Base-by-base conservation (phyloP, 768 basidiomycete species). In the Kwoniella europaea region DNA sequence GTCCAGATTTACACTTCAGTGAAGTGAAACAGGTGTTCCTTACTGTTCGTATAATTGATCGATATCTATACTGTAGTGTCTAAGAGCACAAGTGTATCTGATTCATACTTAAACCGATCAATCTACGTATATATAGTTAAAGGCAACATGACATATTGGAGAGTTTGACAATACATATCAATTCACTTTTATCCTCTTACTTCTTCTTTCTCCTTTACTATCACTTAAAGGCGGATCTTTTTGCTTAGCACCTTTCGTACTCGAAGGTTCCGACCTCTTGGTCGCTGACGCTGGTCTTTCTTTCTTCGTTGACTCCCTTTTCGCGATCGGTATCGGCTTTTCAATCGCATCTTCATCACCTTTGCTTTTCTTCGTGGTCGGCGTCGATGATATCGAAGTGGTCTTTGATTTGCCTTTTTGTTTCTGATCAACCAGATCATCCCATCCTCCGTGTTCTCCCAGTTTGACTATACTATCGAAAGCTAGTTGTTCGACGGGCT, bases 401-500 rank as follows among this genome's bases (percentile, higher is more conserved):
- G 16, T 18, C 18, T 42, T 61, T 18, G 53, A 27, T 58, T 68
- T 65, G 10, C 55, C 62, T 16, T 53, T 44, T n/a, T 16, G 7
- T 24, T 60, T 44, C 18, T 16, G 7, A n/a, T 46, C 68, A 5
- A 69, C 54, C 15, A 79, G 46, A 10, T 62, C 79, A 6, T 91
- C 89, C 91, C 92, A 96, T 0, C 93, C 94, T 1, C 94, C 94
- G 35, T 84, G 86, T 64, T 88, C 86, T 0, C 92, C 90, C 62
- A 98, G 81, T 63, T 82, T 71, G 18, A 85, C 77, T 10, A 94
- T 86, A 1, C 88, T 87, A 35, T 86, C 84, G 88, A 90, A 96
- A 3, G 92, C 90, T 10, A 82, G 85, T 68, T 87, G 85, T 24
- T 87, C 85, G 0, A 94, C 93, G 4, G 89, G 87, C 83, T 98